A percentile compares a stretch with the other conserved stretches of the same genome.
phyloP scores from a whole-genome alignment of 164 flowering plant species.

The Cinnamomum chago region DNA sequence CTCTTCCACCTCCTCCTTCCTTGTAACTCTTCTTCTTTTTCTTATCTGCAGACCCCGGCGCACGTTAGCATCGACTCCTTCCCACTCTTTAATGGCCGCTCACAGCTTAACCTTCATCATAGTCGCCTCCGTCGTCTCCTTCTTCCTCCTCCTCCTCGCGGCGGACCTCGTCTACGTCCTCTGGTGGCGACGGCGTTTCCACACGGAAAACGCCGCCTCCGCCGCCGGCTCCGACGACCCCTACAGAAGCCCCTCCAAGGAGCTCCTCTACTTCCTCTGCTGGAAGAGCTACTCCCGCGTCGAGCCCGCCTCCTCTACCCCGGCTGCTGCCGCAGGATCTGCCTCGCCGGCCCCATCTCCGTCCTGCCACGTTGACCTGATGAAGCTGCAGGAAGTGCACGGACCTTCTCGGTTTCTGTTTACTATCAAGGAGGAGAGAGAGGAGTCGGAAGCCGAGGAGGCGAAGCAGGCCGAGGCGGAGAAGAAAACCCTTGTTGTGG shows the following conservation, averaged over 20 bases:
- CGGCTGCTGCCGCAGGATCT: background rate
- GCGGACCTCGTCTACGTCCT: conserved; percentile 31
- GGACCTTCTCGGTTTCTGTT: conserved; percentile 41
- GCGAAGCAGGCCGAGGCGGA: background rate
- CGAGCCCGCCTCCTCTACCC: conserved; percentile 22
- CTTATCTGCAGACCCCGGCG: background rate
- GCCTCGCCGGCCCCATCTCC: background rate
- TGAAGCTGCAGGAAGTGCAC: conserved; percentile 24
- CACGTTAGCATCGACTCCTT: background rate
- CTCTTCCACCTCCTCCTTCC: too few relatives aligned
- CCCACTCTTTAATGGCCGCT: conserved; percentile 16
- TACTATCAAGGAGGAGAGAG: conserved; percentile 50
- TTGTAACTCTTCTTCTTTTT: too few relatives aligned
- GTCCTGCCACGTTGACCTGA: background rate
- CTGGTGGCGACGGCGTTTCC: conserved; percentile 28
- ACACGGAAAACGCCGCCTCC: conserved; percentile 15
- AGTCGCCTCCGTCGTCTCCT: conserved; percentile 16
- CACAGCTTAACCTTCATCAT: conserved; percentile 23
- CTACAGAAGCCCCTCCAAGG: conserved; percentile 28
- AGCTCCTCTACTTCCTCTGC: conserved; percentile 51
- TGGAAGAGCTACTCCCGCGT: conserved; percentile 35
- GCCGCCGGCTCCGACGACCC: background rate
- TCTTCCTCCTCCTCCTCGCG: conserved; percentile 17
- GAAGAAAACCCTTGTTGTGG: background rate
- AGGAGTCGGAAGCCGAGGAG: conserved; percentile 23